Base-by-base conservation (phyloP, 495 filamentous ascomycete species). In the Hypomontagnella monticulosa region DNA sequence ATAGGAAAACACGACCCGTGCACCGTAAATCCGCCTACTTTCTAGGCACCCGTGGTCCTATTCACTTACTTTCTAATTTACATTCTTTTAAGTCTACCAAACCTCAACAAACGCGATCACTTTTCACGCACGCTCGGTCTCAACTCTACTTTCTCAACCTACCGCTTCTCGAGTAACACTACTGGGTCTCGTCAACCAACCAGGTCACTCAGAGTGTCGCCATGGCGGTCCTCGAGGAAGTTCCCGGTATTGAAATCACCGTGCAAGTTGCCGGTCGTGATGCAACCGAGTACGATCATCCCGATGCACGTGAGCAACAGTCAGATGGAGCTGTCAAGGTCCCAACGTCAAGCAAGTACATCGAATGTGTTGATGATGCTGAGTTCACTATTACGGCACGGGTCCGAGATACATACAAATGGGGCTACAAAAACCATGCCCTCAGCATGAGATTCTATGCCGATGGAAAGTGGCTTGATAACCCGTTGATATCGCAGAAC, bases 221-320 rank as follows among this genome's bases (percentile, higher is more conserved):
- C 4, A 80, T 81, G 76, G 77, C 78, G 0, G 61, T 79, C 40
- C 41, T 76, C n/a, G 18, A 65, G 10, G 23, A 37, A 7, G 18
- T 75, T n/a, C 69, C 71, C 0, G 75, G 75, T 41, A 18, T 80
- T 3, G 49, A 70, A 51, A 63, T 73, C 19, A 65, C 42, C 9
- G 54, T 81, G 7, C 18, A 54, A 3, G 66, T 75, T 4, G 57
- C 67, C 10, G 73, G 64, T 0, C n/a, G 33, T 33, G 56, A 64
- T 1, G 57, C 71, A 3, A 16, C 42, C 2, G 78, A 80, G 8
- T 80, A 78, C 43, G 61, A 73, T 1, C 61, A 77, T 18, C 62
- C 67, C 12, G 19, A 61, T 12, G 30, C 63, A 16, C 4, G 7
- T 8, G 44, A 62, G 15, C 56, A 49, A 27, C 47, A 57, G n/a